Evolutionary conservation across 371 early-diverging fungal genomes (phyloP), one percentile per base, ranked within the genome.

Genomic region (Lichtheimia hyalospora): DNA sequence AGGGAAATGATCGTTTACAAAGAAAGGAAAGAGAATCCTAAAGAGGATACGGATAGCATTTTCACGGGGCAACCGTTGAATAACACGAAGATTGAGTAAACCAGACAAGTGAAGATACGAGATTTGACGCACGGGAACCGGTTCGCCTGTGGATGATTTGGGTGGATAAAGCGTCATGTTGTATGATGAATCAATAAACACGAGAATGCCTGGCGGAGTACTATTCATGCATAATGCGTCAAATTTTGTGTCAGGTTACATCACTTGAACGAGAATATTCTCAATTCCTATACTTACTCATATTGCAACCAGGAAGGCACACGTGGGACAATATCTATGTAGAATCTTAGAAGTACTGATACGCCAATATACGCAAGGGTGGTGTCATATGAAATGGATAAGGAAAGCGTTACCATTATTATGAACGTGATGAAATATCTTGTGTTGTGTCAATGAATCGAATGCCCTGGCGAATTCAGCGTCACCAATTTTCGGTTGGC

Each of bases 1-100:
- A 0, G 82, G 79, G 43, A 84, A 84, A 62, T 84, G 84, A 52
- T 84, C 84, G 28, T 82, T 82, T 53, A 84, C 46, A 55, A 84
- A 81, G 61, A 81, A 84, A 0, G 84, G 84, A 13, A 79, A 62
- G 2, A 81, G 18, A 13, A 84, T 54, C 16, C 84, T 75, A 44
- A 81, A 81, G 5, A 77, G 25, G 28, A 84, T 70, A 15, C 83
- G 81, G 0, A 78, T 55, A 49, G 73, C 65, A 0, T 78, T 70
- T 58, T 84, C 84, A 6, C 59, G 68, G 14, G 63, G 68, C 52
- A 84, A 60, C 49, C 84, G 64, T 44, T 67, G 70, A 18, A 82
- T 78, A 3, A 84, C 80, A 8, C 68, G 55, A 0, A 55, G 54
- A 46, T 82, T 82, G 54, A 84, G 52, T 2, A 82, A 54, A 51